A percentile compares a stretch with the other conserved stretches of the same genome.
Evolutionary conservation across 805 yeast species (phyloP).

Genomic region (Brettanomyces sp.): DNA sequence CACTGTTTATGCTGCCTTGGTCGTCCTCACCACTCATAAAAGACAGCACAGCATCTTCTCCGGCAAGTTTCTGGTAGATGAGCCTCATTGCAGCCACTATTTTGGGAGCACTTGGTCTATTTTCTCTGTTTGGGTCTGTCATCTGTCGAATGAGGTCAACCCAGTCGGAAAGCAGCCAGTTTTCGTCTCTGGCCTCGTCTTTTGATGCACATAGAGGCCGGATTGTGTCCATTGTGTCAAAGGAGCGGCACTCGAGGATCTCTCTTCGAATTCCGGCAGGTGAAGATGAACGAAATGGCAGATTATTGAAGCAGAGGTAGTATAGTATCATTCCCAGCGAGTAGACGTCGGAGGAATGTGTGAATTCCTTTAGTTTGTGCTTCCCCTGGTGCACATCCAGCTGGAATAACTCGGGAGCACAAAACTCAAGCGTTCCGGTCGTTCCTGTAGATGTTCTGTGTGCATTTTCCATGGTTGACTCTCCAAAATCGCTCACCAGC

Average conservation of each 20-base stretch:
- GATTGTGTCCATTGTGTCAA: constrained; percentile 12
- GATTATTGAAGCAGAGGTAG: constrained; percentile 57
- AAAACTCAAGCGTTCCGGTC: constrained; percentile 82
- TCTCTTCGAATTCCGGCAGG: constrained; percentile 17
- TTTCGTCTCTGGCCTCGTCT: not conserved
- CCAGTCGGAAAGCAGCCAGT: constrained; percentile 29
- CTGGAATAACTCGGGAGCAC: constrained; percentile 73
- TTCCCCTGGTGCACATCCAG: constrained; percentile 17
- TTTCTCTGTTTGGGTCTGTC: constrained; percentile 21
- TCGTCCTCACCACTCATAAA: too few relatives aligned
- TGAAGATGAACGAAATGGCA: constrained; percentile 44
- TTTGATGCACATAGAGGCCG: constrained; percentile 4
- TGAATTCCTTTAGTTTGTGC: constrained; percentile 41
- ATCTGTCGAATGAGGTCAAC: constrained; percentile 19
- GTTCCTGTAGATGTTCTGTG: constrained; percentile 63
- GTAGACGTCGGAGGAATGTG: constrained; percentile 68
- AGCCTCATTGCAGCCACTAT: constrained; percentile 21
- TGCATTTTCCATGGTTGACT: constrained; percentile 67
- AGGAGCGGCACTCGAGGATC: constrained; percentile 14
- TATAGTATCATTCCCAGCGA: constrained; percentile 79
- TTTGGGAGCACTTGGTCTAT: constrained; percentile 36
- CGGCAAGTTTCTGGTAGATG: constrained; percentile 6
- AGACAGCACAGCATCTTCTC: not conserved
- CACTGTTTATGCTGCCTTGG: not conserved
- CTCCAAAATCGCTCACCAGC: constrained; percentile 84